Percentiles rank a stretch among this genome's conserved stretches.
phyloP scores from a whole-genome alignment of 305 asterid genomes.

The Solanum hybrid region DNA sequence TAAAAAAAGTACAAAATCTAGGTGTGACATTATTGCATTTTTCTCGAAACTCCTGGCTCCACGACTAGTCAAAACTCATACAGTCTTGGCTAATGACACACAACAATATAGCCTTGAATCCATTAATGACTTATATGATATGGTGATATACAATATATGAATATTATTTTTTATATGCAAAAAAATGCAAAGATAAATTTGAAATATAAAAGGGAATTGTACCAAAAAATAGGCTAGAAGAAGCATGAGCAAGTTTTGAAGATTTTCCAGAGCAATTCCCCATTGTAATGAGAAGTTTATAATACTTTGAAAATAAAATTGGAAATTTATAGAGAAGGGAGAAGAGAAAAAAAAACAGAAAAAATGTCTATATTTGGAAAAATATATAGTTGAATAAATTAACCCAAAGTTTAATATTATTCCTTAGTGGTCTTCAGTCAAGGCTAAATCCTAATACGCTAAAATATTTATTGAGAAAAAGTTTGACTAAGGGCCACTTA shows the following conservation, averaged over 20 bases:
- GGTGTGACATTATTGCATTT: too few relatives aligned
- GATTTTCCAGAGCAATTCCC: constrained; percentile 62
- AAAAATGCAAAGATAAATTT: background rate
- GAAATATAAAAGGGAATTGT: background rate
- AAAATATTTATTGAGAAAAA: background rate
- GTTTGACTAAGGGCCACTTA: background rate
- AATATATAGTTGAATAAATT: background rate
- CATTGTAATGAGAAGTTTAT: constrained; percentile 20
- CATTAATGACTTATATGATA: background rate
- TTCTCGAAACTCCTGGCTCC: background rate
- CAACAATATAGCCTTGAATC: background rate
- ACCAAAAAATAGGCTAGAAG: constrained; percentile 66
- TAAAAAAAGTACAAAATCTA: too few relatives aligned
- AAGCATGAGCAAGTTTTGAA: constrained; percentile 31
- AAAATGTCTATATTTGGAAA: background rate
- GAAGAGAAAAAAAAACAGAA: background rate
- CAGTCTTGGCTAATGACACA: background rate
- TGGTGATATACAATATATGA: background rate
- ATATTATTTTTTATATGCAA: background rate
- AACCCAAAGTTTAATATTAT: background rate
- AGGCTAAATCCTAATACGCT: background rate
- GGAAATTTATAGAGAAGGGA: background rate
- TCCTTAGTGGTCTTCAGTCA: background rate
- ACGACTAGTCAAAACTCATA: background rate
- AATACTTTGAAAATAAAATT: background rate